Evolutionary conservation across 495 filamentous ascomycete genomes (phyloP).

Genomic region (Hyaloscypha finlandica): DNA sequence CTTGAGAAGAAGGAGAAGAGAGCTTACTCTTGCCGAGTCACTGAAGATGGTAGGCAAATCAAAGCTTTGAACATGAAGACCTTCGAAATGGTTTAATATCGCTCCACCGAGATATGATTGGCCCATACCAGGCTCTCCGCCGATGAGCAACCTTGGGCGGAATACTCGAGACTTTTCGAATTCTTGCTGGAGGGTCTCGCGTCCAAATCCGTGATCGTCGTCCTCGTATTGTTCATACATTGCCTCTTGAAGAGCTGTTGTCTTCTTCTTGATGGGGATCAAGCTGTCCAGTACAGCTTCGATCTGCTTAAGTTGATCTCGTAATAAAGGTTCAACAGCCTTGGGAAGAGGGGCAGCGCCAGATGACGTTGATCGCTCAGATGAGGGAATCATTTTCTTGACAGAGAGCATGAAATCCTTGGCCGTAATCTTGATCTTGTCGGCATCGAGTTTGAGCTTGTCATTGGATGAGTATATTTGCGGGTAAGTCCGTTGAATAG

Average conservation of each 20-base stretch:
- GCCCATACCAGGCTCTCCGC: conserved; percentile 83
- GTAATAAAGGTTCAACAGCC: conserved; percentile 78
- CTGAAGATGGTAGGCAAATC: conserved; percentile 76
- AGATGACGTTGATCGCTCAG: conserved; percentile 82
- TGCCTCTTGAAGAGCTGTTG: conserved; percentile 90
- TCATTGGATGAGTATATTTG: conserved; percentile 92
- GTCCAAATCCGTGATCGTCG: conserved; percentile 71
- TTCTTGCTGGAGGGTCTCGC: conserved; percentile 84
- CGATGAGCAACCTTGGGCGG: conserved; percentile 80
- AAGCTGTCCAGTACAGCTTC: conserved; percentile 69
- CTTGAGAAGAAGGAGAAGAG: background rate
- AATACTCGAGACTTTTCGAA: conserved; percentile 90
- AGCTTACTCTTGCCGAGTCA: conserved; percentile 58
- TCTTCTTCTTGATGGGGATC: conserved; percentile 77
- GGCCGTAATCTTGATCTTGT: conserved; percentile 77
- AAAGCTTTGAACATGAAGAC: conserved; percentile 92
- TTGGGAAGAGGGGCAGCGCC: conserved; percentile 76
- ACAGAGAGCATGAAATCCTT: conserved; percentile 96
- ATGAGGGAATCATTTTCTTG: conserved; percentile 94
- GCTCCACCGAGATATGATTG: conserved; percentile 90
- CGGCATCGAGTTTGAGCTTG: conserved; percentile 86
- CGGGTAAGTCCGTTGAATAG: conserved; percentile 91
- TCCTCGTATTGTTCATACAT: conserved; percentile 87
- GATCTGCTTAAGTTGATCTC: conserved; percentile 67
- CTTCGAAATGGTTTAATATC: conserved; percentile 85